Evolutionary conservation across 805 yeast species (phyloP), one percentile per base, ranked within the genome.

Genomic region (Ogataea polymorpha): DNA sequence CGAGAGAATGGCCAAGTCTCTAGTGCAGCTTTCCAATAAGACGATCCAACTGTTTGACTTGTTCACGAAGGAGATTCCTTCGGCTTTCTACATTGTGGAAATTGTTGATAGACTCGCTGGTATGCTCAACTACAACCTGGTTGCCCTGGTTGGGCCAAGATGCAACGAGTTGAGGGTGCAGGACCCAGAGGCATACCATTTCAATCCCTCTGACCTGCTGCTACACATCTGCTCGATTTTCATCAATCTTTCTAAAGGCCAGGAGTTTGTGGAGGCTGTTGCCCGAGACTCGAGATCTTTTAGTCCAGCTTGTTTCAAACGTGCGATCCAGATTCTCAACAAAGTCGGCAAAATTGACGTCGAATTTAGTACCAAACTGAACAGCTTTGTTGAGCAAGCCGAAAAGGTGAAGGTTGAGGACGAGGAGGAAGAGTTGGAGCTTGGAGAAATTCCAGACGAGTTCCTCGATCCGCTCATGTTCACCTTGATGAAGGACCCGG

Each of bases 391-490:
- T 0, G 66, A 73, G 23, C 65, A 65, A n/a, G 95, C 95, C 0
- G 83, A 84, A 46, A 58, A 62, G 28, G 75, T 78, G 37, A 75
- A 78, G 55, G 53, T 70, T 23, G 68, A 67, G 11, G 91, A 85
- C 45, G 95, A 84, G 51, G 86, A 79, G 47, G 95, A 87, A 57
- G 97, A 91, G 49, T 57, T 78, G 48, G 96, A 88, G 58, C 71
- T 87, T 51, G 97, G 96, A 18, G 99, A 93, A 39, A 76, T 86
- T 13, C 99, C 99, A 0, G 99, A 93, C 59, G 98, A 93, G 61
- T 93, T 82, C 59, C 75, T 93, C 53, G 99, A 93, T 68, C 99
- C 99, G 11, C 75, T 93, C 54, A 91, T 93, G 98, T 93, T 73
- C 62, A 86, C 96, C 1, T 60, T 93, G 35, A 93, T 93, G 99